A percentile compares a stretch with the other conserved stretches of the same genome.
These are phyloP conservation scores for Emergomyces pasteurianus DNA, from an alignment of 2,329 filamentous ascomycete genomes.

Conservation along the genomic window DNA sequence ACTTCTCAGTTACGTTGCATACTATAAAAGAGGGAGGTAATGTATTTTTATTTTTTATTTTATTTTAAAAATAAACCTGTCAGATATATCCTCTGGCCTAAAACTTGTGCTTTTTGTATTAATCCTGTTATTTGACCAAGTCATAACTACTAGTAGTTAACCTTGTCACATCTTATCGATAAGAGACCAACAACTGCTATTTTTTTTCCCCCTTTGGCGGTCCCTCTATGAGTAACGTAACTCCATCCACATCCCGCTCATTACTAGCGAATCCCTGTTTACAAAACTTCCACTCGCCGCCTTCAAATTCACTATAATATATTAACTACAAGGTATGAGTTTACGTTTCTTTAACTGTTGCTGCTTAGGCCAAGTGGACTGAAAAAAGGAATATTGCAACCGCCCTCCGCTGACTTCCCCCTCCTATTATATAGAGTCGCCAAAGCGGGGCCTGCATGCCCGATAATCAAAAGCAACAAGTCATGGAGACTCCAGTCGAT, in stretches of 20 bases:
- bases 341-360: not conserved
- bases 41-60: too few relatives aligned
- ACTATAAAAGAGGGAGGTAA: too few relatives aligned
- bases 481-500: not conserved
- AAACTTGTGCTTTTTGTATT: not conserved
- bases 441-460: not conserved
- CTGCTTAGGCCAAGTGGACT: not conserved
- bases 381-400: not conserved
- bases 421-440: not conserved
- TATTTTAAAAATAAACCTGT: too few relatives aligned
- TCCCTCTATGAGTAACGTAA: not conserved
- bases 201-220: not conserved
- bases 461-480: not conserved
- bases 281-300: not conserved
- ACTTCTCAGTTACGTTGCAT: too few relatives aligned
- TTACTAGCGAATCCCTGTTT: not conserved
- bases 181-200: not conserved
- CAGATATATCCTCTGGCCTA: not conserved
- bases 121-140: too few relatives aligned
- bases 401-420: not conserved
- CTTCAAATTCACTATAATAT: not conserved
- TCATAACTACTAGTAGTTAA: too few relatives aligned
- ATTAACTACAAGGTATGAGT: not conserved
- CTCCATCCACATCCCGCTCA: not conserved
- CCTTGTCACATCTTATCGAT: not conserved